Conservation (phyloP, 169 alveolate species). For the Eimeria falciformis region DNA sequence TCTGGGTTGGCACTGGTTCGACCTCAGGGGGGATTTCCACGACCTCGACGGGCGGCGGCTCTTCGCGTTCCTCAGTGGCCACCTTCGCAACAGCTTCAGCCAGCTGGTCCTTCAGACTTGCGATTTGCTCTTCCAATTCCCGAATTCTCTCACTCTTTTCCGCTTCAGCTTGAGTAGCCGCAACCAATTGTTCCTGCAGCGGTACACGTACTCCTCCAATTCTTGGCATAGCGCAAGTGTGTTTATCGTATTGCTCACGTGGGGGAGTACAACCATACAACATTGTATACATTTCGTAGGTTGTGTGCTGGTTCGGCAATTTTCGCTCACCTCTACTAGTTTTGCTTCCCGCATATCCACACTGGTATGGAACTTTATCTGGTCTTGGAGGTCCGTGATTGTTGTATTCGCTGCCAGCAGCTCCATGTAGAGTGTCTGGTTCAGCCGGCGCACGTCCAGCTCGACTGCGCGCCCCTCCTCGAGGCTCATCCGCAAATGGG, state of each 20-base stretch:
- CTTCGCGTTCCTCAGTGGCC: constrained; percentile 40
- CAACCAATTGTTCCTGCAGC: constrained; percentile 55
- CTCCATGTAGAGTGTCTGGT: constrained; percentile 82
- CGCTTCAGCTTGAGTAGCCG: constrained; percentile 54
- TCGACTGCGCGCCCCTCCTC: constrained; percentile 85
- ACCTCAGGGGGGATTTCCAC: constrained; percentile 30
- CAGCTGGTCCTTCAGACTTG: constrained; percentile 23
- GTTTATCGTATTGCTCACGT: constrained; percentile 74
- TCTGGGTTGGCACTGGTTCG: constrained; percentile 5
- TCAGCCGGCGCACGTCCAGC: constrained; percentile 82
- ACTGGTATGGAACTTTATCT: constrained; percentile 55
- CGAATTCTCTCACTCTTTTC: constrained; percentile 64
- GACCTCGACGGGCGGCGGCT: constrained; percentile 19
- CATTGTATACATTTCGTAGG: constrained; percentile 49
- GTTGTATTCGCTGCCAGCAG: constrained; percentile 80
- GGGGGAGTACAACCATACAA: constrained; percentile 73
- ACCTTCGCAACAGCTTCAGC: constrained; percentile 37
- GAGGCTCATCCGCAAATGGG: constrained; percentile 78
- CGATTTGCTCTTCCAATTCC: constrained; percentile 40
- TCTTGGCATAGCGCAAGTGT: constrained; percentile 69
- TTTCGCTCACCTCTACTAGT: constrained; percentile 44
- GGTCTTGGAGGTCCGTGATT: constrained; percentile 60
- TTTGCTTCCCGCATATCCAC: constrained; percentile 58
- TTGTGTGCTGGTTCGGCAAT: background rate
- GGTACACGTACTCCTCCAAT: background rate